Evolutionary conservation across 257 asterid genomes (phyloP).

Genomic region (Leptodermis oblonga): DNA sequence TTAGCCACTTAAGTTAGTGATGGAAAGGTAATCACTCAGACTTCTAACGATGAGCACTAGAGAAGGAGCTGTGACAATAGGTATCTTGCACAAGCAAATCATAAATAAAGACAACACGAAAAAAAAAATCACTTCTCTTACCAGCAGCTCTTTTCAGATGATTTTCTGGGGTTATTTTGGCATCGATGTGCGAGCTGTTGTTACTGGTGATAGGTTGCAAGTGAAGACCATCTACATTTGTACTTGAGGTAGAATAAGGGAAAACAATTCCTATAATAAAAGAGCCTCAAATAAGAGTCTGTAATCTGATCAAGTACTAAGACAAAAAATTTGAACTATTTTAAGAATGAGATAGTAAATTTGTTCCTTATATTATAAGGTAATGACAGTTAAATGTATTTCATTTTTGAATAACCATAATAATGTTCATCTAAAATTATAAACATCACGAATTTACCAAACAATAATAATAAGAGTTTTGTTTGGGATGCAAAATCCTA

Average conservation of each 20-base stretch:
- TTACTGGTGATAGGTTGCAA: not conserved
- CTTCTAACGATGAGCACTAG: not conserved
- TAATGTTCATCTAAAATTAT: not conserved
- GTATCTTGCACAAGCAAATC: not conserved
- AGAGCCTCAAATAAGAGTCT: not conserved
- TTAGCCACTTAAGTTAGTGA: not conserved
- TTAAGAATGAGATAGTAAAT: not conserved
- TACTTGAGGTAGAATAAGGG: not conserved
- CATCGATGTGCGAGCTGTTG: not conserved
- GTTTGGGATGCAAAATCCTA: not conserved
- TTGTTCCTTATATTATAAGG: not conserved
- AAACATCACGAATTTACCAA: not conserved
- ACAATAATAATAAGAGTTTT: not conserved
- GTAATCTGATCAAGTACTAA: not conserved
- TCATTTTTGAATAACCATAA: not conserved
- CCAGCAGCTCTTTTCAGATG: slow-evolving; percentile 1
- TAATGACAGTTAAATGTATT: not conserved
- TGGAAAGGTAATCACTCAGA: not conserved
- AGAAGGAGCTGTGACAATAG: not conserved
- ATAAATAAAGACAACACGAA: not conserved
- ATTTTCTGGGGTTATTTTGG: not conserved
- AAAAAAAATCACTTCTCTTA: not conserved
- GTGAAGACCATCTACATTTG: slow-evolving; percentile 1
- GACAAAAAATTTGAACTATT: slow-evolving; percentile 1
- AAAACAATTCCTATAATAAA: slow-evolving; percentile 15